phyloP scores from a whole-genome alignment of 352 stramenopile genomes.

The Phytophthora meadii region DNA sequence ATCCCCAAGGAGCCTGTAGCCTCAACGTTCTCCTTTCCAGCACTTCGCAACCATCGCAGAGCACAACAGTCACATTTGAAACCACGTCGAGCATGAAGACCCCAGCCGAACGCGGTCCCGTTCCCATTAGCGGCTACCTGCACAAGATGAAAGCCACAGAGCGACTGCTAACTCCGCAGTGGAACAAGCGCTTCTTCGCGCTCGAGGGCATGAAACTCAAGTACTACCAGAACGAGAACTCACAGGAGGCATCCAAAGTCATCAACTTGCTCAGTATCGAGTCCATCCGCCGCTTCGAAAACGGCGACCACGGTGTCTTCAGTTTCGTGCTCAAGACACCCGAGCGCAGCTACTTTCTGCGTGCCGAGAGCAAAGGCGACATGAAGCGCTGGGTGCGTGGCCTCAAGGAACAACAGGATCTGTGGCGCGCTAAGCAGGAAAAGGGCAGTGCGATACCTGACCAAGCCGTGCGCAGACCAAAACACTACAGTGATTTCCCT shows the following conservation, averaged over 20 bases:
- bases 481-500: constrained; percentile 81
- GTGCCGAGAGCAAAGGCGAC: constrained; percentile 83
- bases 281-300: constrained; percentile 83
- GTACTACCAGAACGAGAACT: constrained; percentile 78
- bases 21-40: neutral
- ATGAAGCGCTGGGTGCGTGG: constrained; percentile 90
- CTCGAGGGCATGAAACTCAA: constrained; percentile 81
- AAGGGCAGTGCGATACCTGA: constrained; percentile 37
- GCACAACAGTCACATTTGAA: neutral
- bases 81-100: constrained; percentile 55
- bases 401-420: constrained; percentile 82
- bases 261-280: constrained; percentile 80
- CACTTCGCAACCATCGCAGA: constrained; percentile 14
- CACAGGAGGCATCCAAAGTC: constrained; percentile 67
- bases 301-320: constrained; percentile 80
- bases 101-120: constrained; percentile 56
- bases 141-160: constrained; percentile 87
- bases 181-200: constrained; percentile 84
- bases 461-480: constrained; percentile 52
- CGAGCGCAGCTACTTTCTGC: constrained; percentile 80
- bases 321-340: constrained; percentile 86
- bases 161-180: constrained; percentile 75
- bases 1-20: neutral
- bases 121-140: constrained; percentile 84
- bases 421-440: constrained; percentile 72